Evolutionary conservation across 1,284 basidiomycete genomes (phyloP).

Genomic region (Puccinia coronata): DNA sequence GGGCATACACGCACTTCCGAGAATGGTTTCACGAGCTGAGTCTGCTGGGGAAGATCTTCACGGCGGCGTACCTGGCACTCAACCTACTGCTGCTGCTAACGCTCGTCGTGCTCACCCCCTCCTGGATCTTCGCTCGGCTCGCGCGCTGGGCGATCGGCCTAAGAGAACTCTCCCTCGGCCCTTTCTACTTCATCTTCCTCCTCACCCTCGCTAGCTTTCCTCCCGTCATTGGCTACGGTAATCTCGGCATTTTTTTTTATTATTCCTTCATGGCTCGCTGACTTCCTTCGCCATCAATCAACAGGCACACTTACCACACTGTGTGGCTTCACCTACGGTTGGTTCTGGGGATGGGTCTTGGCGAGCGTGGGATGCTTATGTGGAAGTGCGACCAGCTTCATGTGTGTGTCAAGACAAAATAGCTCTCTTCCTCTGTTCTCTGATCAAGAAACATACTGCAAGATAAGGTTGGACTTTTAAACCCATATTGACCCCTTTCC

Average conservation of each 20-base stretch:
- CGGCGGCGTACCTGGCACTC: constrained; percentile 18
- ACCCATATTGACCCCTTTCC: background rate
- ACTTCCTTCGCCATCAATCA: too few relatives aligned
- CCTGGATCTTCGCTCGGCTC: constrained; percentile 30
- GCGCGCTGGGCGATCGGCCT: constrained; percentile 38
- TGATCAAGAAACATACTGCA: too few relatives aligned
- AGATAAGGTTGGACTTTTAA: too few relatives aligned
- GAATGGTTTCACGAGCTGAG: constrained; percentile 38
- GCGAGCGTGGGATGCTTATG: constrained; percentile 34
- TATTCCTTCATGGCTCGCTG: background rate
- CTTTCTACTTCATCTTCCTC: constrained; percentile 36
- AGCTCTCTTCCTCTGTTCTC: background rate
- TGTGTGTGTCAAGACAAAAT: constrained; percentile 22
- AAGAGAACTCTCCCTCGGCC: constrained; percentile 24
- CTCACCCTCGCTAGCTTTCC: constrained; percentile 43
- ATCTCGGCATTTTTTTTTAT: too few relatives aligned
- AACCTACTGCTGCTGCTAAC: constrained; percentile 30
- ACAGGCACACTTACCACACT: constrained; percentile 12
- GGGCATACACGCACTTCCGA: constrained; percentile 27
- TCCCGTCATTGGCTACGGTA: constrained; percentile 47
- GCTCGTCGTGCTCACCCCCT: constrained; percentile 41
- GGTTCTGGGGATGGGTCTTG: constrained; percentile 48
- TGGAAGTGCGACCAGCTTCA: constrained; percentile 40
- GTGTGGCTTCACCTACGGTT: constrained; percentile 49
- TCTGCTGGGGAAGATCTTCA: constrained; percentile 7